Percentiles rank a stretch among this genome's conserved stretches.
Conservation (phyloP, 176 grass and related monocot species). For the Oryza rufipogon region DNA sequence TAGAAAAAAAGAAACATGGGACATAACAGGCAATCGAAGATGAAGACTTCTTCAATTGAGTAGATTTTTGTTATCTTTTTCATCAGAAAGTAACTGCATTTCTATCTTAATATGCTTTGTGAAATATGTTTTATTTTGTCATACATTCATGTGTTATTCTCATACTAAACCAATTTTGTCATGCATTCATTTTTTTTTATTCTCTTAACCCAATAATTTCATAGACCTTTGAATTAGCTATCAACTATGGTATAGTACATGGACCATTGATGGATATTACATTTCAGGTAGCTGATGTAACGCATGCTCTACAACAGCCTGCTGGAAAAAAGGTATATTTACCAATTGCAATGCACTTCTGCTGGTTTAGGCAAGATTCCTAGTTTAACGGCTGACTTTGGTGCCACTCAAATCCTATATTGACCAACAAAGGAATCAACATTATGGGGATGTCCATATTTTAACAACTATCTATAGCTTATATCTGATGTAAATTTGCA, state of each 20-base stretch:
- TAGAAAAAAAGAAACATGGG: background rate
- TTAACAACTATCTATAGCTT: background rate
- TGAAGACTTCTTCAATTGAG: background rate
- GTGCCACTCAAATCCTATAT: background rate
- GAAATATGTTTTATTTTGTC: background rate
- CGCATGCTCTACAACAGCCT: slow-evolving; percentile 96
- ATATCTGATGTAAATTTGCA: background rate
- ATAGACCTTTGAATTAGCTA: background rate
- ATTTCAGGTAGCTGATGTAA: slow-evolving; percentile 94
- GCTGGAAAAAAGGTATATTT: slow-evolving; percentile 83
- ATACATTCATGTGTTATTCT: slow-evolving; percentile 12
- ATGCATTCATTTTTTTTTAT: slow-evolving; percentile 15
- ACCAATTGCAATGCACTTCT: background rate
- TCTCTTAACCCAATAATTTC: background rate
- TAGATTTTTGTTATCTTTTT: background rate
- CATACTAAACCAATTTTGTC: background rate
- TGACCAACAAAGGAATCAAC: background rate
- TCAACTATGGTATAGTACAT: background rate
- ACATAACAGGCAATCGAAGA: background rate
- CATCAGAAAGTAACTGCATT: background rate
- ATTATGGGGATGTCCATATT: background rate
- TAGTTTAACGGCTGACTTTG: background rate
- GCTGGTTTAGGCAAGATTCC: slow-evolving; percentile 3
- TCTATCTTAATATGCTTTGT: background rate
- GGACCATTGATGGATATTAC: slow-evolving; percentile 13